Percentiles rank a stretch among this genome's conserved stretches.
Evolutionary conservation across 345 rosid species (phyloP).

Genomic region (Boechera divaricarpa): DNA sequence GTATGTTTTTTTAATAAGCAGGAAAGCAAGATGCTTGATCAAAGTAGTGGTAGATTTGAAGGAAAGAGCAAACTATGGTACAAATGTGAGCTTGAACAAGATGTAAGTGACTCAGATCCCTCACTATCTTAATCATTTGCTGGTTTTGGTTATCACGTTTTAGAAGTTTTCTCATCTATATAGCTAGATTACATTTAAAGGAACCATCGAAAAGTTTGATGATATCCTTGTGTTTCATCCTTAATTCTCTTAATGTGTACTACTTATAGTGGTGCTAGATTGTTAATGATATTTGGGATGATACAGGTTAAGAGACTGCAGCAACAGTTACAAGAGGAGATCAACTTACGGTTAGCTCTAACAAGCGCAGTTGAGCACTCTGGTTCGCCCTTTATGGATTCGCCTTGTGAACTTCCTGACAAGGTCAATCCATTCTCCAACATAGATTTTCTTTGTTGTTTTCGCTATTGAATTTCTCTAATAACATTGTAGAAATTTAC

Average conservation of each 20-base stretch:
- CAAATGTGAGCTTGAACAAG: constrained; percentile 82
- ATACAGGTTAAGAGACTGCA: constrained; percentile 74
- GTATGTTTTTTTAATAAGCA: constrained; percentile 19
- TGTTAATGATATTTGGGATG: constrained; percentile 25
- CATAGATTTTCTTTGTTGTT: constrained; percentile 20
- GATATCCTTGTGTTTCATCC: constrained; percentile 17
- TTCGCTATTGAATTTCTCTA: not conserved
- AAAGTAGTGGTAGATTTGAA: constrained; percentile 53
- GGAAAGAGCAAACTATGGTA: constrained; percentile 53
- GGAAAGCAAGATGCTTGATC: constrained; percentile 49
- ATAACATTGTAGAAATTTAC: constrained; percentile 13
- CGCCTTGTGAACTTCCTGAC: constrained; percentile 70
- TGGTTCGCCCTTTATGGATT: constrained; percentile 52
- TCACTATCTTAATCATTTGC: not conserved
- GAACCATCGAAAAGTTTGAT: constrained; percentile 10
- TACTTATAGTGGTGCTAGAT: not conserved
- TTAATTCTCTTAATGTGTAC: not conserved
- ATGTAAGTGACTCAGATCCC: constrained; percentile 59
- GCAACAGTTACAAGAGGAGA: constrained; percentile 74
- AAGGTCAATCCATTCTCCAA: constrained; percentile 52
- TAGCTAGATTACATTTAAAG: not conserved
- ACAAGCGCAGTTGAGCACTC: constrained; percentile 72
- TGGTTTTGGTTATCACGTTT: not conserved
- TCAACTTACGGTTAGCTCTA: constrained; percentile 66
- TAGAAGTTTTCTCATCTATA: not conserved